Conservation (phyloP, 495 filamentous ascomycete genomes). For the Penicillium flavigenum region DNA sequence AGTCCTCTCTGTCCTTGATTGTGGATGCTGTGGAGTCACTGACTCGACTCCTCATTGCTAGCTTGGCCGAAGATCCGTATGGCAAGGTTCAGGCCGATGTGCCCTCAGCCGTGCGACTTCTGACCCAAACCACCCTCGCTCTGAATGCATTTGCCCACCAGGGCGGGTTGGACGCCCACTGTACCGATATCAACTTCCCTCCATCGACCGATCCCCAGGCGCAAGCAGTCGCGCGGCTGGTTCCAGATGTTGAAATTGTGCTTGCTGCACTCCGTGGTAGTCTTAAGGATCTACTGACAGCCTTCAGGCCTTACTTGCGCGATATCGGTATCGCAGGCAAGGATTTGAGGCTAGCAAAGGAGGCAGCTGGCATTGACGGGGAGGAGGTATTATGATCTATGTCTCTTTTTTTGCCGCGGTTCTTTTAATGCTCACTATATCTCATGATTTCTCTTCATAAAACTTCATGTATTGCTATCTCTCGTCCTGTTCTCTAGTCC, state of each 20-base stretch:
- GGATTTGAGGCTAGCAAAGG: conserved; percentile 69
- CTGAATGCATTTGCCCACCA: conserved; percentile 64
- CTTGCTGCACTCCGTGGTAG: conserved; percentile 56
- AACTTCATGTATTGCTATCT: conserved; percentile 15
- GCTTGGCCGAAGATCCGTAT: conserved; percentile 79
- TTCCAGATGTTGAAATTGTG: conserved; percentile 63
- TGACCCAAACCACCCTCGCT: conserved; percentile 63
- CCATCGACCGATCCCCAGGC: conserved; percentile 42
- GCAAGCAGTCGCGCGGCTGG: conserved; percentile 38
- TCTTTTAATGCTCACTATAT: conserved; percentile 17
- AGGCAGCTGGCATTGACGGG: conserved; percentile 50
- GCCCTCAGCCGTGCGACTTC: conserved; percentile 65
- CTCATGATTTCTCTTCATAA: conserved; percentile 9
- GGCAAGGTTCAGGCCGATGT: conserved; percentile 83
- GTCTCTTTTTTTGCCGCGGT: neutral
- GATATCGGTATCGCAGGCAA: conserved; percentile 61
- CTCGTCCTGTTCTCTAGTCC: conserved; percentile 16
- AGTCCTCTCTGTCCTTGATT: conserved; percentile 61
- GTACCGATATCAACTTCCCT: conserved; percentile 71
- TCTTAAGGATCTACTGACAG: conserved; percentile 58
- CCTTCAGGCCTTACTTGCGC: conserved; percentile 68
- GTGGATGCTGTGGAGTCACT: conserved; percentile 70
- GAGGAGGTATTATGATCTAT: conserved; percentile 28
- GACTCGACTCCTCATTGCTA: conserved; percentile 64
- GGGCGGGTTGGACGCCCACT: conserved; percentile 61